phyloP scores from a whole-genome alignment of 164 flowering plant species.

The Nelumbo lutea region DNA sequence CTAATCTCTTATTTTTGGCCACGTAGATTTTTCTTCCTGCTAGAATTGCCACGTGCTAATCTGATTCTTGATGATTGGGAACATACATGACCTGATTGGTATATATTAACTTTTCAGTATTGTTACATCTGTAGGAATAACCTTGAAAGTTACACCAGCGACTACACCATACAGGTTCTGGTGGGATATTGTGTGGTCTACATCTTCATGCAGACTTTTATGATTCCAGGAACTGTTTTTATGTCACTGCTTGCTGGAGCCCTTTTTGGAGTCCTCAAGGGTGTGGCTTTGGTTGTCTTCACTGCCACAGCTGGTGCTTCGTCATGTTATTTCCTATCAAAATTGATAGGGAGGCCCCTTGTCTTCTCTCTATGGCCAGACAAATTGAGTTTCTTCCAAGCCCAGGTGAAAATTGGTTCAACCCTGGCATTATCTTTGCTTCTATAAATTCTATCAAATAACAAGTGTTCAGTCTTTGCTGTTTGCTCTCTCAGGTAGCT shows the following conservation, averaged over 20 bases:
- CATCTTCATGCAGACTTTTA: slow-evolving; percentile 97
- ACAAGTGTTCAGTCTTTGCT: not conserved
- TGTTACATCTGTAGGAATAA: slow-evolving; percentile 49
- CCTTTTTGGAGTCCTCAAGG: slow-evolving; percentile 84
- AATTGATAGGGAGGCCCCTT: slow-evolving; percentile 75
- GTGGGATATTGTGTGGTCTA: slow-evolving; percentile 79
- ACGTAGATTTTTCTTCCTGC: no score
- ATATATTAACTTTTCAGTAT: not conserved
- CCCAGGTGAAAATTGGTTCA: slow-evolving; percentile 46
- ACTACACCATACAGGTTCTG: slow-evolving; percentile 83
- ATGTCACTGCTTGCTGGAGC: slow-evolving; percentile 97
- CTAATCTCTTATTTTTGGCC: no score
- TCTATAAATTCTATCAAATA: not conserved
- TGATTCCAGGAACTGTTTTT: slow-evolving; percentile 97
- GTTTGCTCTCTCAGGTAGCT: slow-evolving; percentile 55
- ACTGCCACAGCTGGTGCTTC: slow-evolving; percentile 97
- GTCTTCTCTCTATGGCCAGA: slow-evolving; percentile 86
- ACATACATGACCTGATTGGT: no score
- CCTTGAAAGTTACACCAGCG: slow-evolving; percentile 85
- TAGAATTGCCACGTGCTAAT: no score
- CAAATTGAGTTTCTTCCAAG: slow-evolving; percentile 74
- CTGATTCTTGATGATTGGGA: not conserved
- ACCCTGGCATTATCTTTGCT: not conserved
- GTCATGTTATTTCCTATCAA: slow-evolving; percentile 89
- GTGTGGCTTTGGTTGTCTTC: slow-evolving; percentile 83